Base-by-base conservation (phyloP, 192 early-diverging fungal species). In the Chytriomyces confervae region DNA sequence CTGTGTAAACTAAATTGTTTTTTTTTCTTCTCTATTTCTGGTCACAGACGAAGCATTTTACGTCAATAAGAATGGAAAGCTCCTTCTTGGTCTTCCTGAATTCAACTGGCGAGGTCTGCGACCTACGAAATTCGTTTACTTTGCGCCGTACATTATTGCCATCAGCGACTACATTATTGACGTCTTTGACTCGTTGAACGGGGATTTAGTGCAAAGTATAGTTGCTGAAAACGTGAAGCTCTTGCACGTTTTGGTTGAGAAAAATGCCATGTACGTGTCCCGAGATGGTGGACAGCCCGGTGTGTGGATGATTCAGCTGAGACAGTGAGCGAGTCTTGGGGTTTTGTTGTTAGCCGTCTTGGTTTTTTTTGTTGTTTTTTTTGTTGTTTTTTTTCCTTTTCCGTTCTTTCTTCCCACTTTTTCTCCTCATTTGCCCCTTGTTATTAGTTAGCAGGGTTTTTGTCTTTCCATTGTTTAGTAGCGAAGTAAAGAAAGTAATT, bases 121-220 rank as follows among this genome's bases (percentile, higher is more conserved):
- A 3, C 97, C 97, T 8, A 91, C 24, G 29, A 13, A 43, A 36
- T 63, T 77, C 79, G 92, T 93, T 29, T 90, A 93, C 44, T 81
- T 87, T 46, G 86, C 93, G 51, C 95, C 94, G 29, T 97, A 96
- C 77, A 85, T 98, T 49, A 81, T 98, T 69, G 95, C 97, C 0
- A 96, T 95, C 82, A 93, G 96, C 64, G 81, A 90, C 8, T 87
- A 86, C 64, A 94, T 96, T 71, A 93, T 98, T 76, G 97, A 98
- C 81, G 85, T 98, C 46, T 89, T 93, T 53, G 84, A 95, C 74
- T 87, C 94, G 4, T 91, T 95, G 76, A 93, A 92, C 2, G 94
- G 90, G 44, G 79, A 87, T 49, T 79, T 92, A 9, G 82, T 88
- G 71, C 91, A 92, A 81, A 84, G 92, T 68, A 94, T 95, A 62